Evolutionary conservation across 345 rosid species (phyloP), one percentile per base, ranked within the genome.

Genomic region (Citrus cavaleriei): DNA sequence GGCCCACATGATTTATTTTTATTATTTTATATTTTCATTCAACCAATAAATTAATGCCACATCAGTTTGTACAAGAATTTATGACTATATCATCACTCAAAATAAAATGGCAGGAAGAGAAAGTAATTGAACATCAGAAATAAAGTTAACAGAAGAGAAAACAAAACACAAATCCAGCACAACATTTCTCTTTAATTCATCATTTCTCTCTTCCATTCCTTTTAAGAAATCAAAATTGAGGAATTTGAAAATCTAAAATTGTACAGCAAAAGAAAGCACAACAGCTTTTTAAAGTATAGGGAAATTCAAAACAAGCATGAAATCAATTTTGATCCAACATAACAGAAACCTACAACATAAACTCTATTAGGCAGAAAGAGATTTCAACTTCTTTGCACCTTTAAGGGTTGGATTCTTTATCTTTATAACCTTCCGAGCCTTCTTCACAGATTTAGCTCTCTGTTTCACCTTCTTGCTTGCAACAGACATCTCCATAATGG

Each of bases 401-500:
- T 90, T 93, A 27, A 79, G 80, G 4, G 82, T 75, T n/a, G 86
- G 84, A 62, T 80, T 61, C 76, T 83, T 79, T 28, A 83, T 84
- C 87, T 84, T 89, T 75, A 84, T 81, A 69, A 78, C 87, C 84
- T 80, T 94, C 68, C 90, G 85, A n/a, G 80, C 83, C 79, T 86
- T 89, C 86, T 84, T 77, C 65, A 77, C 34, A 9, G 94, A 72
- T 79, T 87, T 94, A 0, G 78, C 82, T 83, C 91, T 88, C 83
- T 81, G 90, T 82, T 86, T 92, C 10, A 79, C 83, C 86, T 79
- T 92, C 81, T 88, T 96, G 59, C 68, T 78, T 57, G 81, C 79
- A 25, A 89, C 37, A 64, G 93, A 77, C 82, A 88, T 65, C 81
- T 90, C 97, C 82, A 83, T 88, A 59, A 94, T 71, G 28, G 99